phyloP scores from a whole-genome alignment of 345 rosid species.

The Brassica juncea region DNA sequence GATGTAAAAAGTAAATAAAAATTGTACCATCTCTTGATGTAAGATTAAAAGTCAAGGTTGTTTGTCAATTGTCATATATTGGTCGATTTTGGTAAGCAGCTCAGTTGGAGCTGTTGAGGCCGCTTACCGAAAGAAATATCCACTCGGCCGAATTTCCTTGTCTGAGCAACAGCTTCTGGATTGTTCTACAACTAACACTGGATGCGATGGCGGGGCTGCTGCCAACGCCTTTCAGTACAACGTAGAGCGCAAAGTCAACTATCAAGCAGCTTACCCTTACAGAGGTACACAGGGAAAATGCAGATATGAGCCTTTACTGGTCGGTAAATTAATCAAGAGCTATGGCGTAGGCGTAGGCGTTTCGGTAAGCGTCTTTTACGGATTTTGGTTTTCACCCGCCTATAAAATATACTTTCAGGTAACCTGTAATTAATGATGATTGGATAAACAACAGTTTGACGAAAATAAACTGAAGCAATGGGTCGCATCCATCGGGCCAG shows the following conservation, averaged over 20 bases:
- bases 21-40: background rate
- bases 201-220: conserved; percentile 92
- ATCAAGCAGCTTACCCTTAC: background rate
- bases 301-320: conserved; percentile 44
- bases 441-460: conserved; percentile 58
- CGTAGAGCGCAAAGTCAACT: conserved; percentile 45
- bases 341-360: background rate
- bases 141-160: conserved; percentile 61
- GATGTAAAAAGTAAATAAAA: too few species aligned
- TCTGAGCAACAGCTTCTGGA: conserved; percentile 99
- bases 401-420: background rate
- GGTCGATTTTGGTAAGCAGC: conserved; percentile 41
- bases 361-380: conserved; percentile 47
- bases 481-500: conserved; percentile 80
- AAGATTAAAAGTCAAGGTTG: background rate
- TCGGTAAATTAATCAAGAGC: background rate
- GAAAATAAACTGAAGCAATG: conserved; percentile 90
- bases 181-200: conserved; percentile 84
- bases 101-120: conserved; percentile 98
- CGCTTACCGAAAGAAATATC: conserved; percentile 88
- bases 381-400: background rate
- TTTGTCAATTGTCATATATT: background rate
- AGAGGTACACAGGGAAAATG: conserved; percentile 51
- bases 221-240: conserved; percentile 98
- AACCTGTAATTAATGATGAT: background rate